A percentile compares a stretch with the other conserved stretches of the same genome.
phyloP scores from a whole-genome alignment of 148 eudicot genomes.

The Cornus controversa region DNA sequence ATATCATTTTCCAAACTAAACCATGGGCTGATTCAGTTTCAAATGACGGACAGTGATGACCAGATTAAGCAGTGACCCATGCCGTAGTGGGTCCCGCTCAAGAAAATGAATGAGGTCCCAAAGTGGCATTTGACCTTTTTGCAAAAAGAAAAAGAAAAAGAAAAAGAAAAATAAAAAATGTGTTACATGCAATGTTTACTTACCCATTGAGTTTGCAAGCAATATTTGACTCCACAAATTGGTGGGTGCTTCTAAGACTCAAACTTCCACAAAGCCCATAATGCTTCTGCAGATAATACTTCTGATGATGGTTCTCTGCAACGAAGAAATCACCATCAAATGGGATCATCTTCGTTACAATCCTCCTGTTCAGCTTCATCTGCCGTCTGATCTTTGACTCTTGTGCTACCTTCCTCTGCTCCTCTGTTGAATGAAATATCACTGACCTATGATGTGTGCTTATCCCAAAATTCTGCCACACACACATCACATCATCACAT shows the following conservation, averaged over 20 bases:
- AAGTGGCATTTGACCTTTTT: too few relatives aligned
- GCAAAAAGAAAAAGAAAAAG: too few relatives aligned
- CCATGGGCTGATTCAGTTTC: too few relatives aligned
- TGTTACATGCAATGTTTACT: not conserved
- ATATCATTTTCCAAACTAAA: too few relatives aligned
- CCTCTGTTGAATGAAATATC: conserved; percentile 26
- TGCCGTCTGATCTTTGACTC: conserved; percentile 40
- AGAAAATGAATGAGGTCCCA: too few relatives aligned
- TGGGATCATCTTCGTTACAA: conserved; percentile 29
- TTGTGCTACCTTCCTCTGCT: conserved; percentile 31
- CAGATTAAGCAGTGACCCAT: too few relatives aligned
- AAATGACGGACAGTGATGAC: too few relatives aligned
- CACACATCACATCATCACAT: too few relatives aligned
- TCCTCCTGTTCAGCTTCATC: conserved; percentile 36
- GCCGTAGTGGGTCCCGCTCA: too few relatives aligned
- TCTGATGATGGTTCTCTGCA: conserved; percentile 36
- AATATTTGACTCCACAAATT: conserved; percentile 27
- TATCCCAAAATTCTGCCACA: conserved; percentile 33
- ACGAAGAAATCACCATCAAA: conserved; percentile 21
- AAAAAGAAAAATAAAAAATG: too few relatives aligned
- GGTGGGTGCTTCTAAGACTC: conserved; percentile 27
- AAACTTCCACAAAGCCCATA: conserved; percentile 31
- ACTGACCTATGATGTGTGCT: conserved; percentile 36
- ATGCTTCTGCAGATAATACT: conserved; percentile 30
- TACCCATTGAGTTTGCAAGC: conserved; percentile 29